Conservation (phyloP, 2,329 filamentous ascomycete species). For the Aspergillus carbonarius region DNA sequence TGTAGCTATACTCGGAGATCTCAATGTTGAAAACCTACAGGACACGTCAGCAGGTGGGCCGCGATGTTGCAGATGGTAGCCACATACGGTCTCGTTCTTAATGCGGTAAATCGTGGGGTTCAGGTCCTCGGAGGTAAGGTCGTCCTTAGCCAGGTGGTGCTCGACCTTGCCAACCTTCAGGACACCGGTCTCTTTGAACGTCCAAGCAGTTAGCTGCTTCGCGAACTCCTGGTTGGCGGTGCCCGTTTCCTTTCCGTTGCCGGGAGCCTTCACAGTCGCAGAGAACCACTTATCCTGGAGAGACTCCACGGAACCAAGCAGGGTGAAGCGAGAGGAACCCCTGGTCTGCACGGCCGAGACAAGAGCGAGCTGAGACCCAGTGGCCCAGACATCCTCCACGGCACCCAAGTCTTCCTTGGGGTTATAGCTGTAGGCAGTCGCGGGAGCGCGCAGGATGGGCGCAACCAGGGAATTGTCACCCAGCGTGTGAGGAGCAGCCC, state of each 20-base stretch:
- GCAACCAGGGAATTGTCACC: constrained; percentile 75
- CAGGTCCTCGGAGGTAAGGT: constrained; percentile 45
- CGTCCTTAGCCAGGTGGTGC: constrained; percentile 64
- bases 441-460: constrained; percentile 77
- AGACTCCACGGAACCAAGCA: constrained; percentile 83
- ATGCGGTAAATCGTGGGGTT: constrained; percentile 92
- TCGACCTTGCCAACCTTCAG: constrained; percentile 78
- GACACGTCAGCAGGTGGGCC: constrained; percentile 2
- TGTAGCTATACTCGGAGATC: constrained; percentile 77
- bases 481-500: constrained; percentile 75
- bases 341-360: constrained; percentile 86
- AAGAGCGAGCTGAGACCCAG: constrained; percentile 77
- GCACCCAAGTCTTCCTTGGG: constrained; percentile 75
- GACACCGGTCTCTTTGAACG: constrained; percentile 91
- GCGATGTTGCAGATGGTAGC: not conserved
- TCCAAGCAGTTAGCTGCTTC: constrained; percentile 84
- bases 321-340: constrained; percentile 85
- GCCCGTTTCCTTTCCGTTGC: constrained; percentile 56
- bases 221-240: constrained; percentile 84
- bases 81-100: constrained; percentile 92
- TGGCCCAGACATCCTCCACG: constrained; percentile 80
- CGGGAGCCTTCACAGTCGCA: constrained; percentile 65
- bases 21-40: constrained; percentile 79
- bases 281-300: constrained; percentile 88
- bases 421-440: constrained; percentile 90